Evolutionary conservation across 2,329 filamentous ascomycete species (phyloP).

Genomic region (Apiospora aurea): DNA sequence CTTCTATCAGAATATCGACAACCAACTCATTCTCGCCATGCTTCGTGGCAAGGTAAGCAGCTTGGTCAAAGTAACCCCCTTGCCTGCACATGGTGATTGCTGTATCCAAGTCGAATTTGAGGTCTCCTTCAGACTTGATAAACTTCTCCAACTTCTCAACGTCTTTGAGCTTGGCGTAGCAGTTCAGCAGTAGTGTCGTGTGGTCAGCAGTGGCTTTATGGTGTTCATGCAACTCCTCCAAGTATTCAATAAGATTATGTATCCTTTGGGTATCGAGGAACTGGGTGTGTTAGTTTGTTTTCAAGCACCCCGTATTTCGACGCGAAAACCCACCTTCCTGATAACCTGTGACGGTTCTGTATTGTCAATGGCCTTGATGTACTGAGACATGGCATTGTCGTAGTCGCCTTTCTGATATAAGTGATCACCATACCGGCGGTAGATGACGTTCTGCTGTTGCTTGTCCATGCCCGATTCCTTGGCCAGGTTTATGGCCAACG

Average conservation of each 20-base stretch:
- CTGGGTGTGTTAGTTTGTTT: slow-evolving; percentile 51
- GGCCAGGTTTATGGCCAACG: slow-evolving; percentile 89
- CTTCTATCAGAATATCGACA: slow-evolving; percentile 94
- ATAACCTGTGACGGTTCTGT: slow-evolving; percentile 97
- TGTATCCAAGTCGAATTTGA: slow-evolving; percentile 96
- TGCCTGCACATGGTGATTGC: slow-evolving; percentile 98
- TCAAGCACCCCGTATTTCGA: background rate
- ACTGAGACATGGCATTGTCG: slow-evolving; percentile 98
- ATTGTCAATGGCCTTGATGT: slow-evolving; percentile 93
- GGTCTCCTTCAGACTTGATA: slow-evolving; percentile 91
- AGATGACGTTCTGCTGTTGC: slow-evolving; percentile 88
- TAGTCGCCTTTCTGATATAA: slow-evolving; percentile 95
- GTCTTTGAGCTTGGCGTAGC: slow-evolving; percentile 97
- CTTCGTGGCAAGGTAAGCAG: slow-evolving; percentile 92
- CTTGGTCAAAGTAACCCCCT: slow-evolving; percentile 95
- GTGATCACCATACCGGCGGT: slow-evolving; percentile 91
- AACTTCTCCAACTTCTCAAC: slow-evolving; percentile 96
- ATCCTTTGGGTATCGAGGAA: slow-evolving; percentile 97
- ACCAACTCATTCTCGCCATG: slow-evolving; percentile 94
- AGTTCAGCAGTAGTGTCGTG: slow-evolving; percentile 92
- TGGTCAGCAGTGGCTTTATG: slow-evolving; percentile 94
- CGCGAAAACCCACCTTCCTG: slow-evolving; percentile 70
- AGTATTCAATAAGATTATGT: slow-evolving; percentile 95
- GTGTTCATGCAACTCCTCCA: slow-evolving; percentile 95
- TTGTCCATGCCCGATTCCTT: slow-evolving; percentile 84